phyloP scores from a whole-genome alignment of 306 rosid genomes.

The Cicer pinnatifidum region DNA sequence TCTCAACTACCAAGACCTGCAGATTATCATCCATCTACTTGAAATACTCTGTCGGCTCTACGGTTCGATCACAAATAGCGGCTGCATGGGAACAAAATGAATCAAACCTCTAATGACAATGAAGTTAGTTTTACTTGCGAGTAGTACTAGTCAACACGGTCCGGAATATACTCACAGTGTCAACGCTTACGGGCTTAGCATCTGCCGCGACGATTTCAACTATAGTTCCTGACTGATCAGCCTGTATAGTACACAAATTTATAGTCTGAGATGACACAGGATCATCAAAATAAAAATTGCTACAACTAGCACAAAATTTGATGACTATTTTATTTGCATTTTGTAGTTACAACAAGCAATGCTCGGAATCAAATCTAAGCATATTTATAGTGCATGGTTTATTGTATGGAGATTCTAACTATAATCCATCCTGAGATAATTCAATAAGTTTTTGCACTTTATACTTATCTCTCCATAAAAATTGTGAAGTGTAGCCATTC shows the following conservation, averaged over 20 bases:
- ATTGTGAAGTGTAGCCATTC: conserved; percentile 4
- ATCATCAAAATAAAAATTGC: conserved; percentile 9
- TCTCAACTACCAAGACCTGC: conserved; percentile 41
- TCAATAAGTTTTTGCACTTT: not conserved
- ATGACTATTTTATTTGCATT: conserved; percentile 19
- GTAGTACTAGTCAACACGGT: conserved; percentile 9
- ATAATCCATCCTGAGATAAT: not conserved
- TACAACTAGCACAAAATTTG: not conserved
- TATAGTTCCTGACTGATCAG: conserved; percentile 77
- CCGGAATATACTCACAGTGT: conserved; percentile 53
- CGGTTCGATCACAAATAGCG: conserved; percentile 74
- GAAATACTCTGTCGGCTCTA: conserved; percentile 46
- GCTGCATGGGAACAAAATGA: conserved; percentile 54
- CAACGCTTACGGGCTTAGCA: conserved; percentile 66
- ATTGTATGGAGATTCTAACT: conserved; percentile 12
- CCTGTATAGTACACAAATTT: conserved; percentile 55
- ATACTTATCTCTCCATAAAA: conserved; percentile 24
- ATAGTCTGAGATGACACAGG: conserved; percentile 30
- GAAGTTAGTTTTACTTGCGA: conserved; percentile 20
- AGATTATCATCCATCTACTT: conserved; percentile 40
- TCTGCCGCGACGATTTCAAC: conserved; percentile 64
- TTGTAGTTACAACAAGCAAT: conserved; percentile 15
- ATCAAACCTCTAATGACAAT: conserved; percentile 12
- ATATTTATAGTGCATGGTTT: conserved; percentile 17
- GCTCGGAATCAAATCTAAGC: conserved; percentile 22